Evolutionary conservation across 106 monocot species (phyloP), one percentile per base, ranked within the genome.

Genomic region (Hemerocallis citrina): DNA sequence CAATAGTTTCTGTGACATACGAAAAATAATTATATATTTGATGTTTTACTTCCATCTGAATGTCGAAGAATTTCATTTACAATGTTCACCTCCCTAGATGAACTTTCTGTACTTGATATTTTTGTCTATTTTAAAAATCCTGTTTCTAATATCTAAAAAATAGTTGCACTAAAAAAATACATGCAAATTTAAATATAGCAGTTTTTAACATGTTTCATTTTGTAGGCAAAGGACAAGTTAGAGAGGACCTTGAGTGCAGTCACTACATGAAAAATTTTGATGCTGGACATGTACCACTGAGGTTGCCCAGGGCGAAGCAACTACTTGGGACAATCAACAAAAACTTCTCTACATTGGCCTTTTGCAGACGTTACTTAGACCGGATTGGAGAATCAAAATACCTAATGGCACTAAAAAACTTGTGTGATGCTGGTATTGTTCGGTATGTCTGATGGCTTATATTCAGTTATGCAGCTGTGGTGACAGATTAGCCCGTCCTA

Each of bases 191-290:
- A 16, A 50, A 25, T 25, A 25, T 12, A 25, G 8, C 27, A 25
- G 27, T 25, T 12, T 10, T 25, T 50, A 8, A 50, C 49, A 30
- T 32, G 16, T 54, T 32, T 55, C n/a, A 41, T 77, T 46, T 56
- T 61, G 55, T 30, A 90, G 95, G 95, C 58, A 96, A 91, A 65
- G 95, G 95, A 72, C 82, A 73, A 77, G 90, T 96, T 12, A 87
- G 90, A 62, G 95, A 96, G 68, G 95, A 96, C 64, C 65, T 96
- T 23, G 95, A 96, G 34, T 87, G 86, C 65, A 96, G 95, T 62
- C 95, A 96, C 71, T 96, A 91, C 70, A 96, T 96, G 95, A 96
- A 96, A 71, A 78, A 87, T 37, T 96, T 96, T 64, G 95, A 96
- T 57, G 86, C 70, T 56, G 86, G 90, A 15, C 95, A 96, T 56